Evolutionary conservation across 1,284 basidiomycete species (phyloP), one percentile per base, ranked within the genome.

Genomic region (Athelia sp.): DNA sequence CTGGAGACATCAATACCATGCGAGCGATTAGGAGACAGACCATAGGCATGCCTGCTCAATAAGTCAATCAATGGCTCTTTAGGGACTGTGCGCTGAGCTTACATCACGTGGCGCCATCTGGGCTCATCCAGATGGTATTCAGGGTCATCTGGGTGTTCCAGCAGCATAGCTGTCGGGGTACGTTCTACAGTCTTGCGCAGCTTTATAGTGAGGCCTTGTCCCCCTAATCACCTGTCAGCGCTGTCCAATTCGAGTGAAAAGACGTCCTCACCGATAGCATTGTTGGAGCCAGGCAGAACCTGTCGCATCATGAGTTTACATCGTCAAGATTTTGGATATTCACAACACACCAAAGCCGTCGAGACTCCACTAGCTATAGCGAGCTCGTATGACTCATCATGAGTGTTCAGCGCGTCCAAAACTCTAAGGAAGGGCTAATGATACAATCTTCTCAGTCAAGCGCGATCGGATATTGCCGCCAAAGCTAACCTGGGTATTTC

Each of bases 181-280:
- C 73, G 70, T 52, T 83, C 81, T 14, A 59, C 56, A 0, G 81
- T 82, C 38, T 71, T 65, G 19, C 83, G 73, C 42, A 83, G 71
- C 63, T 88, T 88, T 54, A 87, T 78, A 18, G 77, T 73, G 63
- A 81, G 85, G 0, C 78, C 83, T 60, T 87, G 84, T 0, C 84
- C 81, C 45, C 78, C 74, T 73, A 46, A 34, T 51, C 45, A 18
- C 8, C 14, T 17, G 3, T 54, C 23, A 49, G 36, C 18, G 4
- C 40, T 15, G 22, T 9, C 22, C 4, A 15, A 43, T 9, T 17
- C 19, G 13, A 17, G 6, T 29, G 40, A 32, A 40, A 17, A 29
- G 15, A 15, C 13, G 50, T 57, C 34, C 50, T 2, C 45, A 74
- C 73, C 72, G 48, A 77, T 75, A 21, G 72, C 72, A 58, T 72